phyloP scores from a whole-genome alignment of 495 filamentous ascomycete genomes.

The Bacidia rubella region DNA sequence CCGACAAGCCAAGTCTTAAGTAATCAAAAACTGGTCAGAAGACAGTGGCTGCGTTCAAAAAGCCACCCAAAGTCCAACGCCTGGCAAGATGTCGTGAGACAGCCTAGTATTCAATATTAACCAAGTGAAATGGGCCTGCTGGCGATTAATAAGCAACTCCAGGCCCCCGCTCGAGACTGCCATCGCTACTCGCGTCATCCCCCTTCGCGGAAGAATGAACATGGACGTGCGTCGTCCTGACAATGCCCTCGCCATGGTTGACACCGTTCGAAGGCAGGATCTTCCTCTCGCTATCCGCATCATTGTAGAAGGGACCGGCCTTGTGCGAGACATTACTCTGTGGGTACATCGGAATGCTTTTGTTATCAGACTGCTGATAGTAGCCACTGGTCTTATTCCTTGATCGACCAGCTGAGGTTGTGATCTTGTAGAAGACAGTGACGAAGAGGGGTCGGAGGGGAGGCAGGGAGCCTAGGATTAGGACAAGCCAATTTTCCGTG shows the following conservation, averaged over 20 bases:
- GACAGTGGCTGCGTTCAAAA: no score
- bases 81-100: no score
- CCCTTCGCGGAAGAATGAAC: not conserved
- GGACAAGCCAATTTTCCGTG: constrained; percentile 23
- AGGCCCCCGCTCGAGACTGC: not conserved
- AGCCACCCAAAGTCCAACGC: no score
- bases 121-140: no score
- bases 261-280: not conserved
- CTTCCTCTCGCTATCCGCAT: constrained; percentile 1
- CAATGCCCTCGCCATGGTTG: not conserved
- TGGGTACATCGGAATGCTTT: not conserved
- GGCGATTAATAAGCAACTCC: not conserved
- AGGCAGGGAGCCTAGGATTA: constrained; percentile 23
- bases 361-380: not conserved
- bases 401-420: not conserved
- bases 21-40: no score
- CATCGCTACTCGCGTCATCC: not conserved
- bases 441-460: constrained; percentile 18
- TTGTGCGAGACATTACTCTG: not conserved
- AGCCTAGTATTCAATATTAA: no score
- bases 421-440: not conserved
- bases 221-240: constrained; percentile 2
- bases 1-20: no score
- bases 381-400: not conserved
- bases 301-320: not conserved